Conservation (phyloP, 1,139 yeast species). For the Saccharomyces pastorianus region DNA sequence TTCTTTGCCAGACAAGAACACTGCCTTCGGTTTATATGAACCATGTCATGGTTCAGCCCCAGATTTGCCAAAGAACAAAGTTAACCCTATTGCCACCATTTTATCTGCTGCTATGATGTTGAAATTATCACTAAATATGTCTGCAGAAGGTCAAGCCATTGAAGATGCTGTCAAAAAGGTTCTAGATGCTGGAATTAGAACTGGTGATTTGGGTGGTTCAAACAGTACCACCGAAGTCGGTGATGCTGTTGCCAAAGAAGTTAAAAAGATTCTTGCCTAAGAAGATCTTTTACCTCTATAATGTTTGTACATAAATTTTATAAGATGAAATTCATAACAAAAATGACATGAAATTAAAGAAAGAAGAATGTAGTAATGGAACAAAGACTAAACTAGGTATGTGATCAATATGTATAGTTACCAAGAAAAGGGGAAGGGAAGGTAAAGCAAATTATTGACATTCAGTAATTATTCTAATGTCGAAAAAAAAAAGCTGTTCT, state of each 20-base stretch:
- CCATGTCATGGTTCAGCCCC: conserved; percentile 99
- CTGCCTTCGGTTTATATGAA: conserved; percentile 92
- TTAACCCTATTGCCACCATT: conserved; percentile 91
- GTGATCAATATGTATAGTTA: not conserved
- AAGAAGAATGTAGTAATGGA: not conserved
- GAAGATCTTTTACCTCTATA: not conserved
- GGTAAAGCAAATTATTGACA: not conserved
- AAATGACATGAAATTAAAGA: not conserved
- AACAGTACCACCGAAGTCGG: conserved; percentile 83
- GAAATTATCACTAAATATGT: conserved; percentile 73
- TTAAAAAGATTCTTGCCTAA: conserved; percentile 41
- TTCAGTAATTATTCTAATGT: not conserved
- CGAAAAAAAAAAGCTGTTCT: not conserved
- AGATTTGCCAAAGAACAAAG: conserved; percentile 77
- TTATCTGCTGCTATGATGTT: conserved; percentile 96
- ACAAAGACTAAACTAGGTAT: not conserved
- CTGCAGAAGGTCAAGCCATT: conserved; percentile 77
- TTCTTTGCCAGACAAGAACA: conserved; percentile 86
- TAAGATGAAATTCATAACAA: not conserved
- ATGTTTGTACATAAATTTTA: not conserved
- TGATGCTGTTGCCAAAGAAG: conserved; percentile 76
- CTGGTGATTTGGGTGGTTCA: conserved; percentile 83
- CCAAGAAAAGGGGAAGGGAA: not conserved
- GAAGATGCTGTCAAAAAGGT: conserved; percentile 83
- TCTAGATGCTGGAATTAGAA: conserved; percentile 74